Evolutionary conservation across 495 filamentous ascomycete species (phyloP).

Genomic region (Penicillium canescens): DNA sequence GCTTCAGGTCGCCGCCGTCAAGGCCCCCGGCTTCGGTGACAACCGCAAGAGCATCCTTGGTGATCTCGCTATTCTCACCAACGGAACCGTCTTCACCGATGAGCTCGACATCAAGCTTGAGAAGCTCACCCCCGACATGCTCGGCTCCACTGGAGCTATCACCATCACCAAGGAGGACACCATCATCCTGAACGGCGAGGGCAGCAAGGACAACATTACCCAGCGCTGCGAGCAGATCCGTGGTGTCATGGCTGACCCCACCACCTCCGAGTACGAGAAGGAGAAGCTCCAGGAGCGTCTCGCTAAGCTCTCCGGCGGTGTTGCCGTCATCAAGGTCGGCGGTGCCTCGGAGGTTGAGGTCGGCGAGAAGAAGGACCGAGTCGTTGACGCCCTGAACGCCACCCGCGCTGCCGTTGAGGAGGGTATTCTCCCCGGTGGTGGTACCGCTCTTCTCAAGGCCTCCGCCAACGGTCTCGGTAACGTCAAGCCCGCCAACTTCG

Average conservation of each 20-base stretch:
- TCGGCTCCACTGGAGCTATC: slow-evolving; percentile 95
- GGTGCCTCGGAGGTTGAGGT: slow-evolving; percentile 98
- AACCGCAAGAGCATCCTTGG: slow-evolving; percentile 99
- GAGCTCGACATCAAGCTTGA: slow-evolving; percentile 99
- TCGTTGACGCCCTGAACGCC: slow-evolving; percentile 96
- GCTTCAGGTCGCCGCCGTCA: slow-evolving; percentile 97
- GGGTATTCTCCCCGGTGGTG: slow-evolving; percentile 97
- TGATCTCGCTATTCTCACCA: slow-evolving; percentile 92
- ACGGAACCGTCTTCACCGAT: slow-evolving; percentile 95
- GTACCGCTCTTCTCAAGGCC: slow-evolving; percentile 96
- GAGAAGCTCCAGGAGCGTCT: slow-evolving; percentile 99
- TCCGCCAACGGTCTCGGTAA: slow-evolving; percentile 80
- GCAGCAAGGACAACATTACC: slow-evolving; percentile 88
- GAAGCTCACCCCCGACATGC: slow-evolving; percentile 93
- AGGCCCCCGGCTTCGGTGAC: slow-evolving; percentile 98
- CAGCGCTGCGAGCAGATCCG: slow-evolving; percentile 99
- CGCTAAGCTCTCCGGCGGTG: slow-evolving; percentile 97
- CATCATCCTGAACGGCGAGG: slow-evolving; percentile 97
- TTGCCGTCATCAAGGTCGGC: slow-evolving; percentile 98
- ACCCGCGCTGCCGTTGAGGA: slow-evolving; percentile 98
- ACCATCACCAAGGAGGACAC: slow-evolving; percentile 99
- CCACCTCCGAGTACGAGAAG: slow-evolving; percentile 98
- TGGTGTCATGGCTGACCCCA: slow-evolving; percentile 89
- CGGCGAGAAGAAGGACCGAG: slow-evolving; percentile 99
- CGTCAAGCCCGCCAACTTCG: slow-evolving; percentile 91